Conservation (phyloP, 2,329 filamentous ascomycete genomes). For the Cordyceps farinosa region DNA sequence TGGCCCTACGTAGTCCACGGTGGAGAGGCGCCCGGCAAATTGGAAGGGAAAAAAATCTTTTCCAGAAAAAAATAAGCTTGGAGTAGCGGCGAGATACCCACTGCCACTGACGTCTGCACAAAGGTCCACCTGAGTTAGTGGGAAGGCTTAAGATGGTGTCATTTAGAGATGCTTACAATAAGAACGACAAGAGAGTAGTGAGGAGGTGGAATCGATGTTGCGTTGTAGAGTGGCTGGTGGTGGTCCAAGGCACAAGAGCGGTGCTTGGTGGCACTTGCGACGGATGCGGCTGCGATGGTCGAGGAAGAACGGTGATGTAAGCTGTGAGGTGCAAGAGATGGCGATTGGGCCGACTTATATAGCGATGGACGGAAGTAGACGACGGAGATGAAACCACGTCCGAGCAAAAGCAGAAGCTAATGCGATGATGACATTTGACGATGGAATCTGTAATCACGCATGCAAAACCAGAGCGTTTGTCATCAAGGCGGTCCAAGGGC, state of each 20-base stretch:
- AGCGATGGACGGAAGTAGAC: not conserved
- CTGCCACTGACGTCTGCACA: slow-evolving; percentile 2
- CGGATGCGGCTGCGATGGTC: not conserved
- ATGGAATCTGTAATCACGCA: slow-evolving; percentile 16
- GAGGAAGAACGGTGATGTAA: slow-evolving; percentile 3
- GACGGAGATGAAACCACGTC: not conserved
- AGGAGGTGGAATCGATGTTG: not conserved
- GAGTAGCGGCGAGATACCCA: slow-evolving; percentile 7
- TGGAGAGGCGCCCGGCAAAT: not conserved
- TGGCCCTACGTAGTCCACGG: slow-evolving; percentile 5
- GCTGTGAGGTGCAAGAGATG: not conserved
- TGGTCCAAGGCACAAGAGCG: not conserved
- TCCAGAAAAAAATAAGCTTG: slow-evolving; percentile 9
- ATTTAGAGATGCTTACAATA: slow-evolving; percentile 15
- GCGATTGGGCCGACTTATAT: slow-evolving; percentile 5
- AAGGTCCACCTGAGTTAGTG: slow-evolving; percentile 14
- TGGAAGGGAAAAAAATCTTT: slow-evolving; percentile 3
- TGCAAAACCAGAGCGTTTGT: slow-evolving; percentile 8
- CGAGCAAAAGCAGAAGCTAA: not conserved
- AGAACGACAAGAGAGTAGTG: not conserved
- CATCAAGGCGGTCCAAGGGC: not conserved
- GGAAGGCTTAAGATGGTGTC: slow-evolving; percentile 20
- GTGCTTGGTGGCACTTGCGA: not conserved
- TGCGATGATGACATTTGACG: slow-evolving; percentile 13
- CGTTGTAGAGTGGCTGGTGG: not conserved